Evolutionary conservation across 176 grass and related monocot genomes (phyloP).

Genomic region (Avena sativa): DNA sequence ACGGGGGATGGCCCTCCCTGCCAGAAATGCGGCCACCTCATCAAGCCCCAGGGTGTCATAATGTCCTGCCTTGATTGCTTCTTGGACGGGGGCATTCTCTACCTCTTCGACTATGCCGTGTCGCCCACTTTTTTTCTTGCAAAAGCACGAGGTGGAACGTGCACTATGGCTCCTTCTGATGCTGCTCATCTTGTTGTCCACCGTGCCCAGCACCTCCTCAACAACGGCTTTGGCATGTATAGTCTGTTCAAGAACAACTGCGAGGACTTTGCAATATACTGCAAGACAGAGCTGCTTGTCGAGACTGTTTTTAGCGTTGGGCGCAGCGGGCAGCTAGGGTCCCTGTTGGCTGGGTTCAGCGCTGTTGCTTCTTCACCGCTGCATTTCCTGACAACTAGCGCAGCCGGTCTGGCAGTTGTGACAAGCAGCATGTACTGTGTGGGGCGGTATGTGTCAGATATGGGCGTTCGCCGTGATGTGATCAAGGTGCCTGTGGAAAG

Average conservation of each 20-base stretch:
- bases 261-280: slow-evolving; percentile 93
- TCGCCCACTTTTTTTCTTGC: slow-evolving; percentile 72
- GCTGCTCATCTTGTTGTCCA: slow-evolving; percentile 46
- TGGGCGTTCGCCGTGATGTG: slow-evolving; percentile 65
- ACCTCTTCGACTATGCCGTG: slow-evolving; percentile 70
- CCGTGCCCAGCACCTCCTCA: slow-evolving; percentile 65
- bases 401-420: slow-evolving; percentile 50
- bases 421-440: slow-evolving; percentile 62
- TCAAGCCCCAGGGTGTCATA: slow-evolving; percentile 60
- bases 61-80: slow-evolving; percentile 90
- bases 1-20: slow-evolving; percentile 32
- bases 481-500: slow-evolving; percentile 62
- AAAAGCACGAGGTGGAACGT: slow-evolving; percentile 89
- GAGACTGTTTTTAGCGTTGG: slow-evolving; percentile 72
- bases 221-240: slow-evolving; percentile 74
- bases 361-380: slow-evolving; percentile 64
- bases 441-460: slow-evolving; percentile 61
- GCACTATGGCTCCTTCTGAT: slow-evolving; percentile 75
- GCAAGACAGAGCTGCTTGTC: slow-evolving; percentile 83
- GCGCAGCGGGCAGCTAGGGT: slow-evolving; percentile 77
- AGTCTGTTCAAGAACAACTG: slow-evolving; percentile 91
- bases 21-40: slow-evolving; percentile 48
- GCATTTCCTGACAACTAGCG: slow-evolving; percentile 62
- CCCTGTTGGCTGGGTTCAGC: slow-evolving; percentile 58
- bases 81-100: slow-evolving; percentile 69